Evolutionary conservation across 2,329 filamentous ascomycete genomes (phyloP), one percentile per base, ranked within the genome.

Genomic region (Claviceps quebecensis): DNA sequence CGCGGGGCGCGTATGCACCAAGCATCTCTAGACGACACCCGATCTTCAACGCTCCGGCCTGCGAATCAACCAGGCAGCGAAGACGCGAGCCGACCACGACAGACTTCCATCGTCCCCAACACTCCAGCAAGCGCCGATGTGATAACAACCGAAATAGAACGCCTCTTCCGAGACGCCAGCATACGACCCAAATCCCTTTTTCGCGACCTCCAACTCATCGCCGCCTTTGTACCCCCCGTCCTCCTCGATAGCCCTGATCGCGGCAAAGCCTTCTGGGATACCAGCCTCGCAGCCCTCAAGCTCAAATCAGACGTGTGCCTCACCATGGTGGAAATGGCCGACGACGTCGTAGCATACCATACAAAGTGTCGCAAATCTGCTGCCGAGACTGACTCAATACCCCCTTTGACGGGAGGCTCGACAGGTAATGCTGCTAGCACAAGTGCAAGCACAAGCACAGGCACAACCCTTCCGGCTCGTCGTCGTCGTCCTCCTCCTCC

Each of bases 301-400:
- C 76, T 95, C 50, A 97, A 96, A 66, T 82, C 87, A 57, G 88
- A 95, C 57, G 82, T 93, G 4, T 91, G 87, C 66, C 80, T 83
- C 46, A 87, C 86, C 49, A 95, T 65, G 81, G 83, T 84, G 23
- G 78, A 82, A 60, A 78, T 78, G 58, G 73, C 73, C 4, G 72
- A 78, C 56, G 73, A 76, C 51, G 71, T 77, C 22, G 69, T 76
- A 48, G 70, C 69, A 70, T 83, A 68, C 1, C 81, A 87, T 60
- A 83, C 83, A 0, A 77, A 81, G 57, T 78, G 75, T 29, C 78
- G 84, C 51, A 74, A 73, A 55, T 67, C 67, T 11, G 61, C 67
- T 9, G 66, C 63, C 43, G 68, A 70, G 9, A 59, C 56, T 46
- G 39, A 57, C 7, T 53, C 58, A 13, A 61, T 65, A 3, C 62